These are phyloP conservation scores for Xylaria grammica DNA, from an alignment of 495 filamentous ascomycete genomes.

Conservation along the genomic window DNA sequence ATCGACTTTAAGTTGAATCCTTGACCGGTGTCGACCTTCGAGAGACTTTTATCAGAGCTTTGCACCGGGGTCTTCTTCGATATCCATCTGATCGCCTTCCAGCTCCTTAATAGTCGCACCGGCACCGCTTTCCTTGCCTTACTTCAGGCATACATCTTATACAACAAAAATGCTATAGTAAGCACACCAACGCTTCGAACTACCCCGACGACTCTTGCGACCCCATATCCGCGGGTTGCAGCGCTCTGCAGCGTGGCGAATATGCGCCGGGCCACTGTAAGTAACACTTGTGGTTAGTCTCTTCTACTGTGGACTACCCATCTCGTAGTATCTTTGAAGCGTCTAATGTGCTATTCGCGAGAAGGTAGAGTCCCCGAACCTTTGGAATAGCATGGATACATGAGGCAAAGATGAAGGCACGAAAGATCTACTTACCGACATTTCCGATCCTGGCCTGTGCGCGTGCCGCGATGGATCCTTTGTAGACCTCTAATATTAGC, in stretches of 20 bases:
- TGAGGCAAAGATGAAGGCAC: not conserved
- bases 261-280: slow-evolving; percentile 11
- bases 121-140: too few relatives aligned
- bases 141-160: too few relatives aligned
- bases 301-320: too few relatives aligned
- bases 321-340: too few relatives aligned
- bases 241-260: slow-evolving; percentile 29
- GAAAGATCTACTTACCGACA: slow-evolving; percentile 3
- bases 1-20: too few relatives aligned
- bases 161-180: too few relatives aligned
- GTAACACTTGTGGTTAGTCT: not conserved
- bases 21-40: too few relatives aligned
- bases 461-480: slow-evolving; percentile 23
- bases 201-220: slow-evolving; percentile 4
- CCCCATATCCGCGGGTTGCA: slow-evolving; percentile 22
- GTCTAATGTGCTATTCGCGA: not conserved
- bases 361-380: not conserved
- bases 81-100: too few relatives aligned
- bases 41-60: too few relatives aligned
- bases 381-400: not conserved
- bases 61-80: too few relatives aligned
- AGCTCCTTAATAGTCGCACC: too few relatives aligned
- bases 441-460: slow-evolving; percentile 20
- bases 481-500: not conserved
- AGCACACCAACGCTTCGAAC: slow-evolving; percentile 15